Evolutionary conservation across 1,284 basidiomycete genomes (phyloP), one percentile per base, ranked within the genome.

Genomic region (Athelia sp.): DNA sequence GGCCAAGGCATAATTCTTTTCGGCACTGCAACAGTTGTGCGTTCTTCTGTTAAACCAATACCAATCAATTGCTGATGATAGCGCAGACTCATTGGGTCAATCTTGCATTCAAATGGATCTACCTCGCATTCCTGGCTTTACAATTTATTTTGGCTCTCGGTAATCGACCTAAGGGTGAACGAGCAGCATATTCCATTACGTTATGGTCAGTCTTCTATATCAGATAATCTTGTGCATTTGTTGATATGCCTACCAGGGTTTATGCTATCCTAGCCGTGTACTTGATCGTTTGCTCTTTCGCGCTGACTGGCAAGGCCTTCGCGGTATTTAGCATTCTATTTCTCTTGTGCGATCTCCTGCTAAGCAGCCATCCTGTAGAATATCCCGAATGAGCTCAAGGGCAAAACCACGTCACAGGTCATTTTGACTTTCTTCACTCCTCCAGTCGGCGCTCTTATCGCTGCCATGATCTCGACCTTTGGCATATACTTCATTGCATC

Each of bases 91-190:
- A 92, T 58, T 97, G 92, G 91, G 74, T 97, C 49, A 97, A 97
- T 62, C 60, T 84, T 43, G 83, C 71, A 14, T 75, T 90, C 54
- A 87, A 90, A 72, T 95, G 93, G 92, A 71, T 94, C 38, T 98
- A 97, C 62, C 75, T 95, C 40, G 78, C 84, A 3, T 90, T 93
- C 72, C 73, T 97, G 31, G 90, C 82, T 31, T 69, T 94, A 18
- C 83, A 84, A 72, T 98, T 99, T 60, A 83, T 98, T 35, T 75
- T 98, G n/a, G 95, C 94, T 3, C 71, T 98, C 23, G 96, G 96
- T 51, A 98, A 98, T 68, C 76, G 96, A 55, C 96, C 96, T 1
- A 98, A 98, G 65, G 95, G 93, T 53, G 96, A 98, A 73, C 82
- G 87, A 47, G 63, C 77, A 36, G 82, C 90, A 6, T 98, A 98